Evolutionary conservation across 495 filamentous ascomycete genomes (phyloP).

Genomic region (Hypoxylon lienhwacheense): DNA sequence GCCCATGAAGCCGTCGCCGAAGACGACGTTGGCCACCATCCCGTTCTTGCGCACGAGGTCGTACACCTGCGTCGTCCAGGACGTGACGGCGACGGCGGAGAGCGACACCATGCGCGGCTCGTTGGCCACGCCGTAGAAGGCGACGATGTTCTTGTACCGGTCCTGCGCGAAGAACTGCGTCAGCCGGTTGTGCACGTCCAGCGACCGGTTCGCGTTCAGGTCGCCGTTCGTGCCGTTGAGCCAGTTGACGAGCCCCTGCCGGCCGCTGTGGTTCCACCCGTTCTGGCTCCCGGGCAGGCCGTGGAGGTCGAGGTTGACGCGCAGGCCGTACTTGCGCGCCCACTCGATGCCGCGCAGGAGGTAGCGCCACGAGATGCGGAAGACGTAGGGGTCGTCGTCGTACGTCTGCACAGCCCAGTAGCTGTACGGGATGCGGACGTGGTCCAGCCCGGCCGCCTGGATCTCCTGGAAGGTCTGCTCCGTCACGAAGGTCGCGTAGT

Average conservation of each 20-base stretch:
- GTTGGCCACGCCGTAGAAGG: slow-evolving; percentile 84
- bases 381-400: slow-evolving; percentile 83
- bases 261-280: slow-evolving; percentile 87
- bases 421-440: slow-evolving; percentile 90
- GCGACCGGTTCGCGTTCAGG: slow-evolving; percentile 70
- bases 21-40: slow-evolving; percentile 61
- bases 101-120: slow-evolving; percentile 80
- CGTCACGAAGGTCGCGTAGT: slow-evolving; percentile 86
- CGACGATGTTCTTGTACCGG: slow-evolving; percentile 80
- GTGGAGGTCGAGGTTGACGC: slow-evolving; percentile 94
- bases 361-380: slow-evolving; percentile 89
- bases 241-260: slow-evolving; percentile 72
- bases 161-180: slow-evolving; percentile 83
- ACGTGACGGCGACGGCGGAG: slow-evolving; percentile 58
- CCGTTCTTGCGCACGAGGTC: slow-evolving; percentile 70
- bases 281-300: slow-evolving; percentile 83
- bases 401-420: slow-evolving; percentile 95
- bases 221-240: slow-evolving; percentile 70
- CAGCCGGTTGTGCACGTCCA: slow-evolving; percentile 80
- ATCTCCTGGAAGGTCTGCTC: slow-evolving; percentile 85
- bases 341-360: slow-evolving; percentile 91
- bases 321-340: slow-evolving; percentile 86
- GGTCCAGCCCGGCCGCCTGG: slow-evolving; percentile 84
- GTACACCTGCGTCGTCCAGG: slow-evolving; percentile 70
- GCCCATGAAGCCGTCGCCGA: slow-evolving; percentile 85